Evolutionary conservation across 2,329 filamentous ascomycete species (phyloP).

Genomic region (Talaromyces verruculosus): DNA sequence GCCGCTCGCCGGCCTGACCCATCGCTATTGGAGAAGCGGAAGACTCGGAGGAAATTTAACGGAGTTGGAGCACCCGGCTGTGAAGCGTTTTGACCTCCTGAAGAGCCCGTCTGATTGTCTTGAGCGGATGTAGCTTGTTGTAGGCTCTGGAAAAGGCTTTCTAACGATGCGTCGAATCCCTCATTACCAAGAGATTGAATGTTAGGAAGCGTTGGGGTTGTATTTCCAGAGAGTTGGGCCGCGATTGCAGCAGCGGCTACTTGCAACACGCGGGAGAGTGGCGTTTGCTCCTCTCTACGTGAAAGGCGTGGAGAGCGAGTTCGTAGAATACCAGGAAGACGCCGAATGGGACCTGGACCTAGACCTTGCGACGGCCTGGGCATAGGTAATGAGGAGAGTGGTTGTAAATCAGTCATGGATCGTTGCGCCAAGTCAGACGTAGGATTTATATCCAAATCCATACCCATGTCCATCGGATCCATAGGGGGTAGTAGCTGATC

Average conservation of each 20-base stretch:
- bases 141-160: conserved; percentile 62
- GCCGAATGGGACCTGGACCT: conserved; percentile 36
- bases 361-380: conserved; percentile 32
- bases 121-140: conserved; percentile 62
- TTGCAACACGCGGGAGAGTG: conserved; percentile 61
- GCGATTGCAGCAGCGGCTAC: conserved; percentile 65
- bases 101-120: conserved; percentile 40
- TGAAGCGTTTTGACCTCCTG: conserved; percentile 37
- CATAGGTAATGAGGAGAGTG: conserved; percentile 9
- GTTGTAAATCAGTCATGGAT: conserved; percentile 30
- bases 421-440: conserved; percentile 47
- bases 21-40: conserved; percentile 61
- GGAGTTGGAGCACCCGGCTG: conserved; percentile 52
- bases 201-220: conserved; percentile 56
- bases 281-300: conserved; percentile 61
- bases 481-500: conserved; percentile 38
- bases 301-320: conserved; percentile 55
- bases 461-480: conserved; percentile 41
- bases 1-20: conserved; percentile 30
- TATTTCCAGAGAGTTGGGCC: conserved; percentile 63
- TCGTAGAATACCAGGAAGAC: conserved; percentile 47
- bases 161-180: conserved; percentile 61
- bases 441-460: conserved; percentile 43
- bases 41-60: conserved; percentile 68
- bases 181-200: conserved; percentile 56